phyloP scores from a whole-genome alignment of 2,329 filamentous ascomycete species.

The Aspergillus fructus region DNA sequence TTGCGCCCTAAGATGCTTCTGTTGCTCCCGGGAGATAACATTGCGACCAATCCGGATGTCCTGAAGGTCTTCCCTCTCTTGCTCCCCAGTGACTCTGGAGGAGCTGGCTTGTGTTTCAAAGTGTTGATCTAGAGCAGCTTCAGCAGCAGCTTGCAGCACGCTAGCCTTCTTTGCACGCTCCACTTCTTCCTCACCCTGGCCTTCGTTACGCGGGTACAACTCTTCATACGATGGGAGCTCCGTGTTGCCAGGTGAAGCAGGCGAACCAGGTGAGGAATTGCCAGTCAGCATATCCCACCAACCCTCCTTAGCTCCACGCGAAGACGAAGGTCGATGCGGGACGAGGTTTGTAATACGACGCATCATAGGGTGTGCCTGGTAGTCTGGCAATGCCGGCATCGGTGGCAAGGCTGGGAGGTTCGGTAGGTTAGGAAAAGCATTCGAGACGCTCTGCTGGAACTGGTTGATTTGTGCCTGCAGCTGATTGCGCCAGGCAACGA shows the following conservation, averaged over 20 bases:
- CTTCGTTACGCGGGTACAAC: slow-evolving; percentile 60
- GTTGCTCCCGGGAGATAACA: slow-evolving; percentile 45
- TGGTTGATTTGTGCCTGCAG: slow-evolving; percentile 72
- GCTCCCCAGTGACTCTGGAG: slow-evolving; percentile 18
- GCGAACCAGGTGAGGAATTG: slow-evolving; percentile 34
- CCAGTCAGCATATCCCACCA: slow-evolving; percentile 69
- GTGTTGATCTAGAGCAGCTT: slow-evolving; percentile 46
- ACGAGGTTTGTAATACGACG: slow-evolving; percentile 71
- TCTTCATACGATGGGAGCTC: slow-evolving; percentile 77
- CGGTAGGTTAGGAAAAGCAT: slow-evolving; percentile 65
- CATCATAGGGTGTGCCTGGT: slow-evolving; percentile 71
- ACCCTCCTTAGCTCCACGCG: slow-evolving; percentile 42
- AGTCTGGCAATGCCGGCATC: slow-evolving; percentile 66
- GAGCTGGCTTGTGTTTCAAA: slow-evolving; percentile 38
- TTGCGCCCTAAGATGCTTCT: slow-evolving; percentile 47
- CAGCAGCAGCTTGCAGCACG: slow-evolving; percentile 43
- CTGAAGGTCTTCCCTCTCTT: slow-evolving; percentile 36
- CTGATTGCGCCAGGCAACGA: slow-evolving; percentile 72
- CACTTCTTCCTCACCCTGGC: slow-evolving; percentile 32
- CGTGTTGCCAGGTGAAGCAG: slow-evolving; percentile 37
- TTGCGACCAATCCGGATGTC: slow-evolving; percentile 45
- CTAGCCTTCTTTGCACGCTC: slow-evolving; percentile 44
- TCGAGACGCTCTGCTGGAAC: slow-evolving; percentile 68
- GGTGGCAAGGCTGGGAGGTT: slow-evolving; percentile 60
- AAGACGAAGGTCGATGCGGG: slow-evolving; percentile 61